Percentiles rank a stretch among this genome's conserved stretches.
Conservation (phyloP, 73 alveolate genomes). For the Durusdinium trenchii region DNA sequence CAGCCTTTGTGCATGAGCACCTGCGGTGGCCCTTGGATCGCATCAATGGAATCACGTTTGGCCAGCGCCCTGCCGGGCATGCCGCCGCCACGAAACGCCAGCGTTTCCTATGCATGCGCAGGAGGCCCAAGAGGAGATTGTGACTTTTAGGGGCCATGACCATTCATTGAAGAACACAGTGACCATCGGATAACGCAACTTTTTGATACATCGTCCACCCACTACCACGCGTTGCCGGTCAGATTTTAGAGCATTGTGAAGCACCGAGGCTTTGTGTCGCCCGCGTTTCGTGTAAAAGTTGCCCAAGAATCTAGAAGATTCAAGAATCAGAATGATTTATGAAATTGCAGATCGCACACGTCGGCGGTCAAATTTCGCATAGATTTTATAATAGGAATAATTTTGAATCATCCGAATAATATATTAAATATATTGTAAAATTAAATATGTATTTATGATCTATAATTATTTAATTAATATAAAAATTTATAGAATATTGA, state of each 20-base stretch:
- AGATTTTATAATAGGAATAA: too few relatives aligned
- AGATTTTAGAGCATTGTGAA: neutral
- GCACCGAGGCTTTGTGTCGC: neutral
- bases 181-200: neutral
- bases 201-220: neutral
- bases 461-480: neutral
- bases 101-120: slow-evolving; percentile 74
- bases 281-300: neutral
- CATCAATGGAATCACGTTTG: neutral
- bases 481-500: neutral
- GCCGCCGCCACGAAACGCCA: slow-evolving; percentile 87
- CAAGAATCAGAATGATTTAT: neutral
- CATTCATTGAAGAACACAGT: too few relatives aligned
- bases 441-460: neutral
- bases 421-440: neutral
- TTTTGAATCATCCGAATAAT: too few relatives aligned
- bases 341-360: neutral
- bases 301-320: neutral
- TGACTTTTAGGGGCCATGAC: neutral
- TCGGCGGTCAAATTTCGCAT: too few relatives aligned
- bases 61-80: slow-evolving; percentile 91
- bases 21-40: too few relatives aligned
- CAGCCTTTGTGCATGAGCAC: neutral
- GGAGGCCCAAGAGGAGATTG: neutral
- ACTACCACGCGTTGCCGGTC: neutral